Conservation (phyloP, 768 basidiomycete genomes). For the Kwoniella mangroviensis region DNA sequence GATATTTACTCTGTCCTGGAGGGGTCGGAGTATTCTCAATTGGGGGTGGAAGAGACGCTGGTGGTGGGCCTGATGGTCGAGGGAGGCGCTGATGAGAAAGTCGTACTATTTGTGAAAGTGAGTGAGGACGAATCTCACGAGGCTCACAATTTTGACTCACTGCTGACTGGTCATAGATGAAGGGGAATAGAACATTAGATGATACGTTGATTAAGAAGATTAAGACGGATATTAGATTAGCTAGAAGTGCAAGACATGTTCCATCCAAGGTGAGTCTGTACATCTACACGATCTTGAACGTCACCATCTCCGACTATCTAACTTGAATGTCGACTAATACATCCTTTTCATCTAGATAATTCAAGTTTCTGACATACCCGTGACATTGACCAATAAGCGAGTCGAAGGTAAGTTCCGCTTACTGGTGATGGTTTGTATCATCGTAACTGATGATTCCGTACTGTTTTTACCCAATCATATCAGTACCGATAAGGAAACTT, state of each 20-base stretch:
- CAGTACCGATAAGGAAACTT: slow-evolving; percentile 57
- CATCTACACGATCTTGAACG: not conserved
- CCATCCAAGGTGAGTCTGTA: slow-evolving; percentile 66
- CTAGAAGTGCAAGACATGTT: slow-evolving; percentile 75
- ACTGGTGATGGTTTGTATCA: not conserved
- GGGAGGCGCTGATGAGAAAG: slow-evolving; percentile 72
- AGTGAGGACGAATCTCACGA: not conserved
- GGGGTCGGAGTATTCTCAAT: slow-evolving; percentile 61
- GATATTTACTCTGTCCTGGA: slow-evolving; percentile 83
- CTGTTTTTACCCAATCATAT: too few relatives aligned
- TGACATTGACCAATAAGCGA: slow-evolving; percentile 79
- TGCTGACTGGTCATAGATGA: slow-evolving; percentile 26
- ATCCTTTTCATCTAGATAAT: slow-evolving; percentile 61
- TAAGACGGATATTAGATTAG: slow-evolving; percentile 66
- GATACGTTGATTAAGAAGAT: slow-evolving; percentile 65
- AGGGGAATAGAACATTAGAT: slow-evolving; percentile 63
- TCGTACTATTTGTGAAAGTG: slow-evolving; percentile 72
- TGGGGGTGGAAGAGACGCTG: slow-evolving; percentile 68
- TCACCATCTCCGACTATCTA: too few relatives aligned
- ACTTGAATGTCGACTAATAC: too few relatives aligned
- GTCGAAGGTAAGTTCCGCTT: slow-evolving; percentile 66
- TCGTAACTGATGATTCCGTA: too few relatives aligned
- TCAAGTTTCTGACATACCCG: slow-evolving; percentile 72
- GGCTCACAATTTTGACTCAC: not conserved
- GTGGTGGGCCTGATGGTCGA: slow-evolving; percentile 74